These are phyloP conservation scores for Hanseniaspora lachancei DNA, from an alignment of 805 yeast species.

Conservation along the genomic window DNA sequence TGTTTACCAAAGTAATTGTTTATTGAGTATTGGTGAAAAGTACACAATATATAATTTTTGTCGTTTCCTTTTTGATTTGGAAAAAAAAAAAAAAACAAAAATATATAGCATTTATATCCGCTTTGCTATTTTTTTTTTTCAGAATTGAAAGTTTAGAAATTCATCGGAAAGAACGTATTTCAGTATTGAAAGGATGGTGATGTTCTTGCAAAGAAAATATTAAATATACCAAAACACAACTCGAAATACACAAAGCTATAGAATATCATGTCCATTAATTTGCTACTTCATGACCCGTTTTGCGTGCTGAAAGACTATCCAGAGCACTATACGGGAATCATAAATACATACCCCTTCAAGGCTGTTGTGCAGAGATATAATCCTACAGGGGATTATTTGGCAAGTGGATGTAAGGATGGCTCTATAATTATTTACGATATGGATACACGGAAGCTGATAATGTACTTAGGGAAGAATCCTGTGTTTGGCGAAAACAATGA, in stretches of 20 bases:
- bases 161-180: too few relatives aligned
- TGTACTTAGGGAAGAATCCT: conserved; percentile 17
- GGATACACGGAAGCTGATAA: conserved; percentile 37
- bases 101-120: too few relatives aligned
- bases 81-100: too few relatives aligned
- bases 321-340: conserved; percentile 59
- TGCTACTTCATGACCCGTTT: conserved; percentile 77
- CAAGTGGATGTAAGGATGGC: conserved; percentile 68
- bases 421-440: conserved; percentile 59
- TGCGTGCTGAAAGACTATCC: conserved; percentile 87
- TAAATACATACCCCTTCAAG: conserved; percentile 42
- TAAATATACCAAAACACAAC: background rate
- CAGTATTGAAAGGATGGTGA: too few relatives aligned
- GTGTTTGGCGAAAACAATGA: background rate
- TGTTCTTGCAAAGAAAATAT: too few relatives aligned
- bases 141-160: too few relatives aligned
- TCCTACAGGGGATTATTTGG: conserved; percentile 70
- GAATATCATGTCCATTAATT: conserved; percentile 40
- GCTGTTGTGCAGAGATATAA: conserved; percentile 59
- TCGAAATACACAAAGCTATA: background rate
- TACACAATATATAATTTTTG: too few relatives aligned
- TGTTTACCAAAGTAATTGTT: too few relatives aligned
- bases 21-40: too few relatives aligned
- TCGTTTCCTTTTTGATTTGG: too few relatives aligned
- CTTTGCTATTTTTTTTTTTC: too few relatives aligned